These are phyloP conservation scores for Exophiala bonariae DNA, from an alignment of 2,329 filamentous ascomycete species.

Conservation along the genomic window DNA sequence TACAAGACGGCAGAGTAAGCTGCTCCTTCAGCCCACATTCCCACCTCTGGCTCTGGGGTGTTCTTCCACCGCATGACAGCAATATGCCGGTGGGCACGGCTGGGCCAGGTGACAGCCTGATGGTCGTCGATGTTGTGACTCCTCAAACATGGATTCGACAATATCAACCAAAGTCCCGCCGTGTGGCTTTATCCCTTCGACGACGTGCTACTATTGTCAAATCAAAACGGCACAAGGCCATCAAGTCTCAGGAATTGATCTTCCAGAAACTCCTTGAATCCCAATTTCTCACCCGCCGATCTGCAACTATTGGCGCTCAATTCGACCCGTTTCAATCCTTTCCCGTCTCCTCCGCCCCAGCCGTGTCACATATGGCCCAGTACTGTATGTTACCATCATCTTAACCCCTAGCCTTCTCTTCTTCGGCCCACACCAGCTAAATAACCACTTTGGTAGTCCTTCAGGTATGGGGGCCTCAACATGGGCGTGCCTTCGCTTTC, in stretches of 20 bases:
- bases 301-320: constrained; percentile 9
- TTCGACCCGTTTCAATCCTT: constrained; percentile 16
- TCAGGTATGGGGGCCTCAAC: constrained; percentile 18
- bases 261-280: constrained; percentile 7
- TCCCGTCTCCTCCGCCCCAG: constrained; percentile 11
- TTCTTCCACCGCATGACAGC: no score
- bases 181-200: background rate
- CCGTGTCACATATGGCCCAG: constrained; percentile 11
- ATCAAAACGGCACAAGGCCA: no score
- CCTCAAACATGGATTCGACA: background rate
- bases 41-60: no score
- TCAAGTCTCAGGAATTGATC: background rate
- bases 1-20: no score
- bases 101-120: background rate
- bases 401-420: background rate
- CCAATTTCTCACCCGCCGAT: constrained; percentile 7
- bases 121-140: background rate
- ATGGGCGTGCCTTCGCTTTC: constrained; percentile 15
- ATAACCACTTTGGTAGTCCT: constrained; percentile 3
- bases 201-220: no score
- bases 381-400: constrained; percentile 9
- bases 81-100: no score
- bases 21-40: no score
- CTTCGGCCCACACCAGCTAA: background rate
- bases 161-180: background rate